Evolutionary conservation across 495 filamentous ascomycete genomes (phyloP), one percentile per base, ranked within the genome.

Genomic region (Bombardia bombarda): DNA sequence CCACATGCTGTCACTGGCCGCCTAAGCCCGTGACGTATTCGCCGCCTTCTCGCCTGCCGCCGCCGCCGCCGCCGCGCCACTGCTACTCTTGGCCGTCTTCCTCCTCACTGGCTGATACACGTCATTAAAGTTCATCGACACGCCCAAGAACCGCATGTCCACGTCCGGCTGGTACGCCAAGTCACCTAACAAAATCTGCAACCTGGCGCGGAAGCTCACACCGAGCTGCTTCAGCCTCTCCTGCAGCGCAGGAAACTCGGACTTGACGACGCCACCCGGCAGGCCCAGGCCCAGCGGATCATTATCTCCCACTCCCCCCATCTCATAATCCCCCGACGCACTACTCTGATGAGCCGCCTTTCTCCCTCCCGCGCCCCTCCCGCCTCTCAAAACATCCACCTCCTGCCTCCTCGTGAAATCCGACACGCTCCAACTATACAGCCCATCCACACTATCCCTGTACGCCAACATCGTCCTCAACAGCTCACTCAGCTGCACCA

Each of bases 41-140:
- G 12, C 34, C 2, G 23, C 28, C 39, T 41, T 41, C 24, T 6
- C 34, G 16, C 24, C 18, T 13, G 7, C 19, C 30, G 3, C 21
- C 20, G 37, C 8, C 8, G 16, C 21, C 20, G 37, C 37, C 19
- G 8, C 23, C 25, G 37, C 13, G n/a, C 18, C 40, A 3, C 32
- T 8, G n/a, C 19, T 13, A 14, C 31, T 12, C 49, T 66, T 68
- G 32, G 68, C 60, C n/a, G n/a, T n/a, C 60, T 80, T 74, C 62
- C 78, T 70, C 45, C 78, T 73, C 33, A 77, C 74, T 3, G 85
- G 83, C 61, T 83, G 73, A 64, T 96, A 96, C 7, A 95, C 87
- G 61, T 96, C 90, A 62, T 99, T 99, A 59, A 99, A 99, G 58
- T 96, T 99, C 87, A 99, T 94, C 17, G 90, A 85, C 36, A 95